Evolutionary conservation across 2,329 filamentous ascomycete genomes (phyloP), one percentile per base, ranked within the genome.

Genomic region (Beauveria medogensis): DNA sequence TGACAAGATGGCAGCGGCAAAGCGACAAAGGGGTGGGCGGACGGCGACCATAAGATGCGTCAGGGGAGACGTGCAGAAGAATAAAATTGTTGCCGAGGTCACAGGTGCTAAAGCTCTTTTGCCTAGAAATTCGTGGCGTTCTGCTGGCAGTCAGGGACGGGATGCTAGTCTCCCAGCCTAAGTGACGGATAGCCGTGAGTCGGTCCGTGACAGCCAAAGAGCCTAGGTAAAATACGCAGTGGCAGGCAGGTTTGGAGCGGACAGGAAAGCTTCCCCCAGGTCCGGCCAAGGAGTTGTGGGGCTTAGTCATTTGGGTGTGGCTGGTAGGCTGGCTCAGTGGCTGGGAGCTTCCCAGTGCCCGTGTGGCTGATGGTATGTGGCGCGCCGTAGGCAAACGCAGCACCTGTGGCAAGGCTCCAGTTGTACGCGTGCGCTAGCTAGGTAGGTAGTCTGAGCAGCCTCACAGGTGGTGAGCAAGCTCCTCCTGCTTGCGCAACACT

Each of bases 371-470:
- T 41, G 6, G 26, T 20, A 26, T 55, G 52, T 52, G 53, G 59
- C 59, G n/a, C 55, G 14, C 7, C 12, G 41, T 43, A 26, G 43
- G 22, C 52, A 40, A 34, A 30, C 40, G 16, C 53, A 44, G 30
- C 28, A 18, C 18, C 46, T 47, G 47, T 51, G 41, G 47, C 57
- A 63, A 63, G 61, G 61, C 61, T 63, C 57, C 61, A 63, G 48
- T 53, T 48, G 61, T 50, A 63, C 61, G 61, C 61, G 61, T 63
- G 61, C 61, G 28, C 57, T 54, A 54, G 59, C 57, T 54, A n/a
- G n/a, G n/a, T n/a, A n/a, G n/a, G n/a, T n/a, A 48, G 59, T 46
- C 48, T 10, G 16, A 48, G 44, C 37, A 44, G 40, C 46, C 59
- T 56, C 44, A 28, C 6, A 12, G 43, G 22, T 55, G 58, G 41